Evolutionary conservation across 2,329 filamentous ascomycete species (phyloP), one percentile per base, ranked within the genome.

Genomic region (Aspergillus tamarii): DNA sequence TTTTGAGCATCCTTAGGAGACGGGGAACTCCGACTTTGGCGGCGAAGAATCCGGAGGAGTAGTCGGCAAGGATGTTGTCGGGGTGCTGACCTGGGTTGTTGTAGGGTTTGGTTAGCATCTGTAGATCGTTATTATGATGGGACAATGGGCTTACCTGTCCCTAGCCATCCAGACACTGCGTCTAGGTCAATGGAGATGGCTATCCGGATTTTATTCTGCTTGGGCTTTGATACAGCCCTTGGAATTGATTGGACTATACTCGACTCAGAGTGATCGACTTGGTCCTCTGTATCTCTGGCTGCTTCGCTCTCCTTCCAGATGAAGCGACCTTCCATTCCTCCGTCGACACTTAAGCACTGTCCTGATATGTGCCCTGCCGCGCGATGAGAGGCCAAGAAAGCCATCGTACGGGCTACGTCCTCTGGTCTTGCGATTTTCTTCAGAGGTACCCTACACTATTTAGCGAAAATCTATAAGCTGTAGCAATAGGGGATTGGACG

Each of bases 91-190:
- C 74, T 73, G 48, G 48, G 12, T 14, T 16, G 16, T 19, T n/a
- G 48, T 52, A 32, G 26, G 26, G 9, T 36, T 50, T 30, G 32
- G 26, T 54, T 30, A 50, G 41, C 23, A 62, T 43, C 4, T 56
- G 11, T 4, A 16, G 26, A 52, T 30, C 16, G 26, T 34, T 28
- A 34, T 21, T 12, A 19, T 26, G 26, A 45, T 36, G 32, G 53
- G 26, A 8, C 14, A n/a, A 54, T 34, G 16, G n/a, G 67, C 63
- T 64, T 70, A 59, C 85, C 85, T 5, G 86, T 88, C 19, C 87
- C 87, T 4, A 88, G 78, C 80, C 85, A 88, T 57, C 86, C 86
- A 0, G 84, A 86, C 2, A 88, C 82, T 14, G 86, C 86, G 65
- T 88, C 86, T 61, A 88, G 84, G 70, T 88, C 85, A 45, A 82